Evolutionary conservation across 768 basidiomycete genomes (phyloP).

Genomic region (Cantharellus cinnabarinus): DNA sequence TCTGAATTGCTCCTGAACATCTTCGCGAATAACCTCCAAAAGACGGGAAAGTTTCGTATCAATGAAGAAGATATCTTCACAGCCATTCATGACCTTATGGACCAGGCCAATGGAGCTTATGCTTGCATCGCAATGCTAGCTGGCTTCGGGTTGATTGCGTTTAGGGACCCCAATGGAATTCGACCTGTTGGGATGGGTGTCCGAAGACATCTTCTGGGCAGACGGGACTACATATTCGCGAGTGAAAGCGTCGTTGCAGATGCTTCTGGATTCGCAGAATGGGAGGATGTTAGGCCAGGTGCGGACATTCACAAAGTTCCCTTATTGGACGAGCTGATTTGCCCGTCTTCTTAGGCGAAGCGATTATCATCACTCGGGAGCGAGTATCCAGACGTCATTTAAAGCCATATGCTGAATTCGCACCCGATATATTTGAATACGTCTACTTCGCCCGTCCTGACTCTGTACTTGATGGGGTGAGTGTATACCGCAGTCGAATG

Average conservation of each 20-base stretch:
- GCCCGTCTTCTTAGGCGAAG: conserved; percentile 44
- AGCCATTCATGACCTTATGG: conserved; percentile 77
- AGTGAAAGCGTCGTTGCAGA: conserved; percentile 95
- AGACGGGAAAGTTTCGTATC: conserved; percentile 97
- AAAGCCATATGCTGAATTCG: conserved; percentile 48
- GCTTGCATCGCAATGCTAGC: conserved; percentile 98
- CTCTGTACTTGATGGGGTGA: conserved; percentile 91
- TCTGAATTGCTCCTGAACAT: conserved; percentile 95
- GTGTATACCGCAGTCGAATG: conserved; percentile 95
- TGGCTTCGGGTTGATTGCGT: conserved; percentile 94
- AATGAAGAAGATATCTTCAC: conserved; percentile 99
- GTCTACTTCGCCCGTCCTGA: conserved; percentile 98
- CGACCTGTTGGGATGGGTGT: conserved; percentile 76
- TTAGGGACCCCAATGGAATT: conserved; percentile 95
- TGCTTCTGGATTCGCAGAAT: conserved; percentile 74
- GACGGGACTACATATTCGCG: conserved; percentile 69
- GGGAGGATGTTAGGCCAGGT: conserved; percentile 90
- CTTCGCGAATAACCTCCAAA: conserved; percentile 91
- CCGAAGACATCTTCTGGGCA: conserved; percentile 23
- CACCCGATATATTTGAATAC: conserved; percentile 97
- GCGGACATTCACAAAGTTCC: conserved; percentile 9
- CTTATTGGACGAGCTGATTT: background rate
- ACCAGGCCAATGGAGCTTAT: conserved; percentile 78
- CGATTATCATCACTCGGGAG: conserved; percentile 79
- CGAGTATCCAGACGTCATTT: conserved; percentile 59